Base-by-base conservation (phyloP, 805 yeast species). In the Brettanomyces anomalus region DNA sequence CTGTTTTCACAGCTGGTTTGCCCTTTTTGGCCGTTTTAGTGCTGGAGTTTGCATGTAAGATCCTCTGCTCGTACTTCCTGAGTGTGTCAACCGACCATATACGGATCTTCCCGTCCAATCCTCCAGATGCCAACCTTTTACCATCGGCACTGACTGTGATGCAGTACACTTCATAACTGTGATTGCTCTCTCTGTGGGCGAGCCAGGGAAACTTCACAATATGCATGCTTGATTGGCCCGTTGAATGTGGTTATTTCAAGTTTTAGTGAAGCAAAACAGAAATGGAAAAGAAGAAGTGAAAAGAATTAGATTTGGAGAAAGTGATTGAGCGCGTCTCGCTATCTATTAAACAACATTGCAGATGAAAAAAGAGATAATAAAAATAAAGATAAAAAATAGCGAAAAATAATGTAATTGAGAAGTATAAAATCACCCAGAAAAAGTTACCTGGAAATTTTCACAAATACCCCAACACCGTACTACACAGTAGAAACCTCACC, bases 71-170 rank as follows among this genome's bases (percentile, higher is more conserved):
- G 51, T 70, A 77, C 35, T 68, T 64, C 11, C 65, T 52, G 7
- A 83, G 68, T 10, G 82, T 74, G 4, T 68, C 72, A 6, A 78
- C 66, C 11, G 82, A 79, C 98, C 98, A 90, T 37, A 90, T 83
- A 48, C 90, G 75, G 36, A 93, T 87, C 52, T 86, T 87, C 0
- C 97, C 96, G 63, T 90, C 90, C 33, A 84, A 64, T 1, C 97
- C 98, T 15, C 97, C 98, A 1, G 97, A 81, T 1, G 97, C 98
- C 20, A 90, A 60, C 43, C 96, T 66, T 38, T 78, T 61, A 1
- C 96, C 96, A 63, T 87, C 95, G 0, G 86, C 77, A 48, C 85
- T 81, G 3, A 85, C 81, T 43, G 79, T 78, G 4, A 89, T 74
- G 1, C 97, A 79, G 57, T 88, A 93, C 14, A 94, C 83, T 56